Conservation (phyloP, 345 rosid genomes). For the Hibiscus trionum region DNA sequence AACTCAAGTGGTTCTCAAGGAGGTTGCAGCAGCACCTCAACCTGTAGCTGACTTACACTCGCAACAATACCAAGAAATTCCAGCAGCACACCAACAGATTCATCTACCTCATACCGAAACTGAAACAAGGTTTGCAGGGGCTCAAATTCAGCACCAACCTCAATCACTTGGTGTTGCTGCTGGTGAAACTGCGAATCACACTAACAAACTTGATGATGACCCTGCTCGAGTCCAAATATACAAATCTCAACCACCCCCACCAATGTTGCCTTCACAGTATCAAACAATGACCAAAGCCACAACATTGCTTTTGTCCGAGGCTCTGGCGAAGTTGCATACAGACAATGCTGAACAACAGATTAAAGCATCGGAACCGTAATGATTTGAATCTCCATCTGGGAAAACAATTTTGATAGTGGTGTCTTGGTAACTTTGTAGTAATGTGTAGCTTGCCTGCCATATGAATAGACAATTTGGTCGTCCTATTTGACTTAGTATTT, state of each 20-base stretch:
- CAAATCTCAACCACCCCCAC: conserved; percentile 82
- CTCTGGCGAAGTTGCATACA: conserved; percentile 34
- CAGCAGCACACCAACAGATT: conserved; percentile 14
- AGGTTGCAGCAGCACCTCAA: conserved; percentile 21
- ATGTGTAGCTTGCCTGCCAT: background rate
- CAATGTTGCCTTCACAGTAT: conserved; percentile 41
- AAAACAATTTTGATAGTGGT: conserved; percentile 20
- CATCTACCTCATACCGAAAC: conserved; percentile 16
- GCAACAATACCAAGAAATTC: conserved; percentile 23
- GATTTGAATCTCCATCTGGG: conserved; percentile 3
- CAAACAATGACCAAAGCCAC: conserved; percentile 40
- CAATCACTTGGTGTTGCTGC: conserved; percentile 28
- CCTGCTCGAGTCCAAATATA: conserved; percentile 53
- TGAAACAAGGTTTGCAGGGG: conserved; percentile 21
- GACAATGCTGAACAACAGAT: conserved; percentile 32
- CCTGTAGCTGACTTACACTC: conserved; percentile 37
- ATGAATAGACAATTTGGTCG: background rate
- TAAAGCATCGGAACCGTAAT: conserved; percentile 18
- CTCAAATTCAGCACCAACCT: conserved; percentile 30
- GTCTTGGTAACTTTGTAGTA: no score
- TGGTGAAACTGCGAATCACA: conserved; percentile 24
- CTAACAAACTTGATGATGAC: conserved; percentile 43
- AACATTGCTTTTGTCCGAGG: conserved; percentile 36
- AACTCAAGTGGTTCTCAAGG: conserved; percentile 24
- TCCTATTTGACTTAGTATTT: background rate